phyloP scores from a whole-genome alignment of 208 protist genomes.

The Blastocrithidia nonstop region DNA sequence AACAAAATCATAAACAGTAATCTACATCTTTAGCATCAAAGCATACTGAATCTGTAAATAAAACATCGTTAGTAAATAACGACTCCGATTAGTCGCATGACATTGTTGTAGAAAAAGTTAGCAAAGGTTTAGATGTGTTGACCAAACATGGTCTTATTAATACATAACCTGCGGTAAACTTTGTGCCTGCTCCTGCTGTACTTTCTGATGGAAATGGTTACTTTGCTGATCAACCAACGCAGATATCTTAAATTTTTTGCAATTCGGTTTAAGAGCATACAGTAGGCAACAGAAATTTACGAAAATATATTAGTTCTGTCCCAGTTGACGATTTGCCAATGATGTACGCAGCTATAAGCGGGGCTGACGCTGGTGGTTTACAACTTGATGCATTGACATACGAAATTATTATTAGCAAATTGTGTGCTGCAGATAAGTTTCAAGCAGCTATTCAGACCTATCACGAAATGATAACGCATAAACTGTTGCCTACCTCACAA shows the following conservation, averaged over 20 bases:
- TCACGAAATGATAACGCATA: constrained; percentile 33
- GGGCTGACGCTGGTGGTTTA: constrained; percentile 38
- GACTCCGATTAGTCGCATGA: no score
- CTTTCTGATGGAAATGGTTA: no score
- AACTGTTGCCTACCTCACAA: constrained; percentile 42
- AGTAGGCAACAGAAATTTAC: constrained; percentile 61
- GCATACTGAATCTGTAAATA: no score
- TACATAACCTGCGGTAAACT: no score
- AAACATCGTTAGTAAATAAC: no score
- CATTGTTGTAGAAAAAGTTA: no score
- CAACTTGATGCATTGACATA: constrained; percentile 34
- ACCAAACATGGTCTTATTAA: no score
- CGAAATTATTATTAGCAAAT: constrained; percentile 35
- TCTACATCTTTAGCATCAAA: no score
- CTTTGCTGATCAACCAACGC: no score
- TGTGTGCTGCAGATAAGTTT: constrained; percentile 58
- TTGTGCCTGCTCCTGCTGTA: no score
- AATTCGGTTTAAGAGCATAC: constrained; percentile 54
- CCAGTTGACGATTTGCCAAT: constrained; percentile 27
- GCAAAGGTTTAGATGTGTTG: no score
- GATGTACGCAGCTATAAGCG: constrained; percentile 46
- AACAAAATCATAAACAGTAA: no score
- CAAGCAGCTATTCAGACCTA: constrained; percentile 65
- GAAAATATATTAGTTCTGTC: constrained; percentile 37
- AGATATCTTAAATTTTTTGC: constrained; percentile 41